Evolutionary conservation across 345 rosid genomes (phyloP).

Genomic region (Conringia planisiliqua): DNA sequence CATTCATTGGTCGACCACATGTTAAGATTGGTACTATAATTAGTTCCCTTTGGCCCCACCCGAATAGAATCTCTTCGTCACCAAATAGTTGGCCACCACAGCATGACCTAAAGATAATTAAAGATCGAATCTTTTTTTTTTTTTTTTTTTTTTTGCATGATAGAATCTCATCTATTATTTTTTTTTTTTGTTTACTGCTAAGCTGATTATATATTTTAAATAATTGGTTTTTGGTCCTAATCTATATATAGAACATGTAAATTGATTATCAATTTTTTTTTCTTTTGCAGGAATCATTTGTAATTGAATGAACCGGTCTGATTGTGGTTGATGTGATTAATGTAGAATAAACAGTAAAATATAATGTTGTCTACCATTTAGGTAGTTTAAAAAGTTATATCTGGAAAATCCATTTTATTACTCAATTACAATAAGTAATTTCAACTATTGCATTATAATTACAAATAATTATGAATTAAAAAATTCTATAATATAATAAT

Average conservation of each 20-base stretch:
- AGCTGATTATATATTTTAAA: neutral
- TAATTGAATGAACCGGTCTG: neutral
- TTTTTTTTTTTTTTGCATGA: neutral
- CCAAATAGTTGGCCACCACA: constrained; percentile 29
- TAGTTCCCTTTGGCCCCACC: neutral
- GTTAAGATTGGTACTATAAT: constrained; percentile 10
- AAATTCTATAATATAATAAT: no score
- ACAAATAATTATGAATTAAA: no score
- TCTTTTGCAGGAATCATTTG: neutral
- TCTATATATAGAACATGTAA: neutral
- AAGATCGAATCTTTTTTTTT: neutral
- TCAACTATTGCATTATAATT: no score
- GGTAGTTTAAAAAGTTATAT: no score
- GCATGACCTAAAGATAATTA: neutral
- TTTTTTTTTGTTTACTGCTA: neutral
- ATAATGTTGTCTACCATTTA: no score
- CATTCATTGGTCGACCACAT: constrained; percentile 22
- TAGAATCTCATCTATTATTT: neutral
- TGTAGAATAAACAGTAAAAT: no score
- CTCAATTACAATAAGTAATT: no score
- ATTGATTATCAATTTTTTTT: neutral
- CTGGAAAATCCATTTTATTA: no score
- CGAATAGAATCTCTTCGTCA: neutral
- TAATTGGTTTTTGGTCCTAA: neutral
- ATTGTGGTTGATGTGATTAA: neutral